Evolutionary conservation across 257 asterid species (phyloP), one percentile per base, ranked within the genome.

Genomic region (Petrea volubilis): DNA sequence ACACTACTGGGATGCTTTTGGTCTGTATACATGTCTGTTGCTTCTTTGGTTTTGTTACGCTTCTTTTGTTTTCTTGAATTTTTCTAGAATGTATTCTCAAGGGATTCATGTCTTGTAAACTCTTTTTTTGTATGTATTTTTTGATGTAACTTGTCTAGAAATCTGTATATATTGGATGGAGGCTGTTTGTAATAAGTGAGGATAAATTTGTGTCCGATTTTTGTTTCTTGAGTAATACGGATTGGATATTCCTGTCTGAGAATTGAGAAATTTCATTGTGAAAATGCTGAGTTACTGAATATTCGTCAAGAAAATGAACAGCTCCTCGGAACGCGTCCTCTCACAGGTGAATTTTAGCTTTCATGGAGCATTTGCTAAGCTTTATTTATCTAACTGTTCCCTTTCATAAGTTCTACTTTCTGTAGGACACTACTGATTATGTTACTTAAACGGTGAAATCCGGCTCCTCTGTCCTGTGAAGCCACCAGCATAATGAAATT

Each of bases 311-410:
- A 78, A 67, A 38, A 77, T 44, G 64, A 17, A 43, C 71, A 14
- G 12, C 58, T 53, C 75, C 68, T 67, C 51, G 59, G 36, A 68
- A 23, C 49, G 59, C 79, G 74, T 74, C 82, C 67, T 24, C 60
- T 56, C 31, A 61, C 72, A 83, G 96, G 94, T 89, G 82, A 91
- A 52, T 69, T 69, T 64, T 61, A 82, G 84, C 77, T 81, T 76
- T 71, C 75, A 64, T 72, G 49, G 41, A 29, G 60, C 23, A 75
- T 20, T 66, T 44, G 23, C 28, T 28, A 14, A 40, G 33, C 56
- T 70, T 40, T 38, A 34, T 58, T n/a, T 20, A 41, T 52, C 25
- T 23, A 8, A 18, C 23, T 63, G 21, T 18, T 31, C 46, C 3
- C 60, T 64, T 27, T 10, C 55, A 15, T 31, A 18, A 4, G 18